Percentiles rank a stretch among this genome's conserved stretches.
These are phyloP conservation scores for Picea sitchensis DNA, from an alignment of 75 land plant species.

Conservation along the genomic window DNA sequence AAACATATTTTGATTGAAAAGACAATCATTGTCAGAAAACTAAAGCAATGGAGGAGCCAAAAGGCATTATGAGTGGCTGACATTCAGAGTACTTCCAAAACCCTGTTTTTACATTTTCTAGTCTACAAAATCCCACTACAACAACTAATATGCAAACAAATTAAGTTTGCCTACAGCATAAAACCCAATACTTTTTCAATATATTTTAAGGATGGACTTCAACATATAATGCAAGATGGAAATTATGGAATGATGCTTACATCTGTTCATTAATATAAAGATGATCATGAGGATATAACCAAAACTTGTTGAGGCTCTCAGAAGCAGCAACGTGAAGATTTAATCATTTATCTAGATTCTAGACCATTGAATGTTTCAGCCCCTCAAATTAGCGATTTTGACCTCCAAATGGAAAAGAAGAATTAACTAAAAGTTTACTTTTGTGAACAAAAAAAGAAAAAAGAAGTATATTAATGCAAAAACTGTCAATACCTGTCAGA, in stretches of 20 bases:
- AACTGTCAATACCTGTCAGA: constrained; percentile 51
- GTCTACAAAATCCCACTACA: background rate
- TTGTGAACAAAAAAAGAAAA: background rate
- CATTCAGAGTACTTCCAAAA: background rate
- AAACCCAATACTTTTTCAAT: background rate
- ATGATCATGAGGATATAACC: background rate
- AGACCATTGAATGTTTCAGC: background rate
- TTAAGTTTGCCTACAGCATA: background rate
- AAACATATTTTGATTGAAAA: background rate
- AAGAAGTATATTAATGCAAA: background rate
- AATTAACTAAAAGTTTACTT: background rate
- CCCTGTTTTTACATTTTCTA: background rate
- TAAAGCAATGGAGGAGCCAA: background rate
- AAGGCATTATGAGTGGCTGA: background rate
- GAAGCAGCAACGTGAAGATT: background rate
- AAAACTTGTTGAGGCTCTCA: background rate
- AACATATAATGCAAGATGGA: background rate
- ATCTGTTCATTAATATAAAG: too few species aligned
- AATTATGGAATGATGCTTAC: background rate
- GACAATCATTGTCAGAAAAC: background rate
- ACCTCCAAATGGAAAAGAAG: constrained; percentile 3
- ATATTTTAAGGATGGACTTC: background rate
- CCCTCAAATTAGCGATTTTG: background rate
- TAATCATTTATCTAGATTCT: too few species aligned
- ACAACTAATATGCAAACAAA: background rate